Percentiles rank a stretch among this genome's conserved stretches.
Evolutionary conservation across 371 early-diverging fungal genomes (phyloP).

Genomic region (Actinomucor elegans): DNA sequence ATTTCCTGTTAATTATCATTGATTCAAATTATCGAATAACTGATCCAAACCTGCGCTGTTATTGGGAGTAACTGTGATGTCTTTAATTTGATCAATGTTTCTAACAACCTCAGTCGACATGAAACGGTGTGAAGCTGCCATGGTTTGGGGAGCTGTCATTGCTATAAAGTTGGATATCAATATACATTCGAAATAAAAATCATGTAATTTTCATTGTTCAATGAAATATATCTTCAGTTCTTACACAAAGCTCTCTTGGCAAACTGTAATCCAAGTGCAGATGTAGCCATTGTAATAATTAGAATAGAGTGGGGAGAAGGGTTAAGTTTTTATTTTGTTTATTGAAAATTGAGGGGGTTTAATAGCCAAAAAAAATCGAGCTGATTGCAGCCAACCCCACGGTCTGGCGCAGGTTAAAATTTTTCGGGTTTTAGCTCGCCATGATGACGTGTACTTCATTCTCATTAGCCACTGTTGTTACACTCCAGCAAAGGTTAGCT

Average conservation of each 20-base stretch:
- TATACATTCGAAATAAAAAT: too few relatives aligned
- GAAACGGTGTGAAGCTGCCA: conserved; percentile 32
- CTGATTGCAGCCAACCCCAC: too few relatives aligned
- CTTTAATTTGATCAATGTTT: conserved; percentile 53
- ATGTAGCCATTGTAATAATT: conserved; percentile 30
- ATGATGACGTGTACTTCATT: too few relatives aligned
- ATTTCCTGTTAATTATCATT: too few relatives aligned
- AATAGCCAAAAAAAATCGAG: neutral
- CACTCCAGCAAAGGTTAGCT: too few relatives aligned
- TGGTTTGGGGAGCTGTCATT: conserved; percentile 31
- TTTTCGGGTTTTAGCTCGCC: too few relatives aligned
- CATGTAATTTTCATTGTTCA: neutral
- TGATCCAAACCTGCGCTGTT: conserved; percentile 53
- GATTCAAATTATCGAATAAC: too few relatives aligned
- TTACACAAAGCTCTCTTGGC: conserved; percentile 54
- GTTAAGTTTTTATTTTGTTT: conserved; percentile 8
- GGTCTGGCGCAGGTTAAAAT: too few relatives aligned
- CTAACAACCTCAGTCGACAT: conserved; percentile 49
- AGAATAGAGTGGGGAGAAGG: conserved; percentile 43
- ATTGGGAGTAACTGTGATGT: conserved; percentile 45
- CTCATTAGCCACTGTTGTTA: too few relatives aligned
- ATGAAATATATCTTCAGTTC: too few relatives aligned
- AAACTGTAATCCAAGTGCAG: conserved; percentile 50
- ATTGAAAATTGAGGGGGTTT: conserved; percentile 10
- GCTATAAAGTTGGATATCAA: conserved; percentile 3